Percentiles rank a stretch among this genome's conserved stretches.
phyloP scores from a whole-genome alignment of 148 eudicot species.

The Chenopodium formosanum region DNA sequence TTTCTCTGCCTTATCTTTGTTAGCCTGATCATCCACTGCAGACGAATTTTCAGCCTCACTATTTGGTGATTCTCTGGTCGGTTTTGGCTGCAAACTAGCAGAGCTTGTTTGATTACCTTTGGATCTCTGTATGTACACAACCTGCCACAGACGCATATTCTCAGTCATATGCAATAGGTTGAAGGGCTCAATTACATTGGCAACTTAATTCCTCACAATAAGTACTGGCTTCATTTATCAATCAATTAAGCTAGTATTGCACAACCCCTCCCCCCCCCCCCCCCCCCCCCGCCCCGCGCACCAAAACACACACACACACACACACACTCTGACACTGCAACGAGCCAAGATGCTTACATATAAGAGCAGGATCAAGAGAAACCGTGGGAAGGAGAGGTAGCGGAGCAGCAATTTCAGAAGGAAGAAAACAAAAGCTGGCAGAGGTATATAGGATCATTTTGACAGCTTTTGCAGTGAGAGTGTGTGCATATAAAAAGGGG shows the following conservation, averaged over 20 bases:
- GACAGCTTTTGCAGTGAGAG: too few relatives aligned
- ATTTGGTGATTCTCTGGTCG: conserved; percentile 50
- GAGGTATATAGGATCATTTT: too few relatives aligned
- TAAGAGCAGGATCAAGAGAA: too few relatives aligned
- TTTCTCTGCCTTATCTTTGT: conserved; percentile 60
- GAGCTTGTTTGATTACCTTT: conserved; percentile 48
- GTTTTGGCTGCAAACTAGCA: conserved; percentile 53
- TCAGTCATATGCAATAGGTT: conserved; percentile 16
- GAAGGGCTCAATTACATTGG: neutral
- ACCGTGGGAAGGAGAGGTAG: too few relatives aligned
- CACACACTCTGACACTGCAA: too few relatives aligned
- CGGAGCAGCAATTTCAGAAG: too few relatives aligned
- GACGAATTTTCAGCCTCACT: conserved; percentile 50
- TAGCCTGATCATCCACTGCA: conserved; percentile 47
- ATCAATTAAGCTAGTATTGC: neutral
- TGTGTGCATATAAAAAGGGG: too few relatives aligned
- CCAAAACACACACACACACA: too few relatives aligned
- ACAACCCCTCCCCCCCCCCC: neutral
- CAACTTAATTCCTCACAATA: neutral
- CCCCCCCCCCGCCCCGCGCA: neutral
- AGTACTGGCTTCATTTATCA: neutral
- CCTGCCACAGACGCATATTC: conserved; percentile 42
- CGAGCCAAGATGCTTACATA: too few relatives aligned
- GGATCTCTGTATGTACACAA: conserved; percentile 61
- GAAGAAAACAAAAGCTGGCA: too few relatives aligned